Evolutionary conservation across 2,329 filamentous ascomycete species (phyloP), one percentile per base, ranked within the genome.

Genomic region (Tolypocladium pustulatum): DNA sequence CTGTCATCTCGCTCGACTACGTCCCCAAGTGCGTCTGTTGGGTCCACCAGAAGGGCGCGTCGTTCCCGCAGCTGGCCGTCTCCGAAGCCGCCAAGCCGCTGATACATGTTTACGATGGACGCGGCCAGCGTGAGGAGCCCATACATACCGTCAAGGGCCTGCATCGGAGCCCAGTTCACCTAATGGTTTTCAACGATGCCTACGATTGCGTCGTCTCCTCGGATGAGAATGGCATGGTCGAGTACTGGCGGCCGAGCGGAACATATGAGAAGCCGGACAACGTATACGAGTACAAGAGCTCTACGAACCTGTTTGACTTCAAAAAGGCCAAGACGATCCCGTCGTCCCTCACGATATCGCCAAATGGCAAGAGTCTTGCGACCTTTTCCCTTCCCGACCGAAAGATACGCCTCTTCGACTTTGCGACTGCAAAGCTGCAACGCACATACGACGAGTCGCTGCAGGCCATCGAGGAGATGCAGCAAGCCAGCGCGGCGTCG

Each of bases 371-470:
- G 59, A 89, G 91, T 60, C 94, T 99, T 68, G 91, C 89, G 1
- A 88, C 91, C 0, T 87, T 94, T 65, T 99, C 94, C 0, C 87
- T 97, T 65, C 95, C 94, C 0, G 94, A 99, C 72, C 86, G 94
- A 59, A 95, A 96, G 72, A 85, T 99, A 54, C 87, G 94, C 32
- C 76, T 99, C 22, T 99, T 99, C 69, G 91, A 99, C 66, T 99
- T 99, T 68, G 82, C 86, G 1, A 86, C 90, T 0, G 94, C 85
- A 13, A 97, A 96, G 72, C 81, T 99, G 5, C 87, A 93, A 67
- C 86, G 93, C 41, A 94, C 90, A 1, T 99, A 99, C 68, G 95
- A 99, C 67, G 94, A 99, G 71, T 97, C 93, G 4, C 80, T 99
- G 13, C 81, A 87, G 59, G 94, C 90, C 1, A 86, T 95, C 52